Conservation (phyloP, 1,284 basidiomycete species). For the Taiwanofungus camphoratus region DNA sequence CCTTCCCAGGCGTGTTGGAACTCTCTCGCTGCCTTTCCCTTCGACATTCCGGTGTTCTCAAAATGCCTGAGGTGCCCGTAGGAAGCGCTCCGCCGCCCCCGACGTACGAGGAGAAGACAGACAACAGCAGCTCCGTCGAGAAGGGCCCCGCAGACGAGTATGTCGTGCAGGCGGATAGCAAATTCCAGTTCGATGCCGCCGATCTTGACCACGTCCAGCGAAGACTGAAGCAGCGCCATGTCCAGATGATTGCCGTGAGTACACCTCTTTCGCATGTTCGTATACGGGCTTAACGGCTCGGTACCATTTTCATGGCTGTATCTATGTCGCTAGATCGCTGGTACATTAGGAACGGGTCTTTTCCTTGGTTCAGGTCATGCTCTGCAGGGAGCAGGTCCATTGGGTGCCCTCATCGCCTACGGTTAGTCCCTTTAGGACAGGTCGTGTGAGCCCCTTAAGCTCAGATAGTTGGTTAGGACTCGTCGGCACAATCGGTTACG, state of each 20-base stretch:
- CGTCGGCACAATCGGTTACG: conserved; percentile 58
- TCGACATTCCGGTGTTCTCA: too few relatives aligned
- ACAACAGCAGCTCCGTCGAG: conserved; percentile 22
- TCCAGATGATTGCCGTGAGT: conserved; percentile 53
- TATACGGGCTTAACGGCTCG: neutral
- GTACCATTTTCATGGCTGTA: too few relatives aligned
- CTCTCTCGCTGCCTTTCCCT: too few relatives aligned
- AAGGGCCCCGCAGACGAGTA: conserved; percentile 27
- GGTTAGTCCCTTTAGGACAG: too few relatives aligned
- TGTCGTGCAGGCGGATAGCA: conserved; percentile 19
- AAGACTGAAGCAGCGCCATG: conserved; percentile 63
- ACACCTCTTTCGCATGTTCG: conserved; percentile 18
- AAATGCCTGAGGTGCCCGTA: neutral
- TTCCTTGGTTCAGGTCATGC: conserved; percentile 77
- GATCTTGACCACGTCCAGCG: conserved; percentile 61
- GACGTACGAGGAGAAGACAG: conserved; percentile 14
- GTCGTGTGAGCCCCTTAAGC: too few relatives aligned
- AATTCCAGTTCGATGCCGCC: conserved; percentile 41
- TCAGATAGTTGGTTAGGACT: too few relatives aligned
- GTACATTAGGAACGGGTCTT: conserved; percentile 72
- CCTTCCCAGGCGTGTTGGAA: too few relatives aligned
- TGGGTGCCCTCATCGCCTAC: conserved; percentile 60
- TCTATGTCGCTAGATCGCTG: conserved; percentile 48
- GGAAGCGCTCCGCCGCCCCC: neutral
- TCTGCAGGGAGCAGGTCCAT: conserved; percentile 48